Percentiles rank a stretch among this genome's conserved stretches.
Evolutionary conservation across 148 eudicot genomes (phyloP).

Genomic region (Vaccinium macrocarpon): DNA sequence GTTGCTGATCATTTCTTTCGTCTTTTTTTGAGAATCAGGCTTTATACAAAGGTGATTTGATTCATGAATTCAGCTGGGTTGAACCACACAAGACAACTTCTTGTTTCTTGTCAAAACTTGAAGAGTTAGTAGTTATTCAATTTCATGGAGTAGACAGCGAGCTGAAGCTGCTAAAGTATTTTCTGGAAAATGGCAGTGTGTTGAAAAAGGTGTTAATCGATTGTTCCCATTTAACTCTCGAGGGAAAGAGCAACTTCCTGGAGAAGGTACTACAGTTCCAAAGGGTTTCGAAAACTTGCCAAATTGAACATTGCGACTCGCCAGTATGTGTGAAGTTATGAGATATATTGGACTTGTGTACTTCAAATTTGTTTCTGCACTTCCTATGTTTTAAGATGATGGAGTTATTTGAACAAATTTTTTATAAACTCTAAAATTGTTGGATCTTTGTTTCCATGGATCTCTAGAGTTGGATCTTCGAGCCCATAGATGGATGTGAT

Average conservation of each 20-base stretch:
- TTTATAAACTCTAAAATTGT: not conserved
- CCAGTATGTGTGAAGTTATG: not conserved
- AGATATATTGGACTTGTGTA: not conserved
- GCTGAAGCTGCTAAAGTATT: constrained; percentile 12
- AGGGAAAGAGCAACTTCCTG: not conserved
- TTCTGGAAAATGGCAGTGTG: constrained; percentile 4
- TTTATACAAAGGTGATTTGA: not conserved
- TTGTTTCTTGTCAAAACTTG: not conserved
- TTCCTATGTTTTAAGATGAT: not conserved
- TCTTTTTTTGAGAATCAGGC: not conserved
- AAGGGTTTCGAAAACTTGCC: constrained; percentile 14
- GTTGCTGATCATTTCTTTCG: not conserved
- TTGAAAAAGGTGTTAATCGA: constrained; percentile 7
- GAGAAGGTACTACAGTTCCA: not conserved
- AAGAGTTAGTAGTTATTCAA: not conserved
- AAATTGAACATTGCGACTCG: not conserved
- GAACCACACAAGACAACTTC: not conserved
- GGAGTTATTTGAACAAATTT: not conserved
- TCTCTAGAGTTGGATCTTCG: not conserved
- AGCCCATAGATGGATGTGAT: not conserved
- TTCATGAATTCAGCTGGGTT: not conserved
- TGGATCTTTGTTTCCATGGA: not conserved
- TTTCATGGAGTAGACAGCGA: not conserved
- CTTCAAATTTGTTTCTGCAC: not conserved
- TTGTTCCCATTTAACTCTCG: not conserved